Evolutionary conservation across 2,329 filamentous ascomycete species (phyloP).

Genomic region (Pyrenophora teres): DNA sequence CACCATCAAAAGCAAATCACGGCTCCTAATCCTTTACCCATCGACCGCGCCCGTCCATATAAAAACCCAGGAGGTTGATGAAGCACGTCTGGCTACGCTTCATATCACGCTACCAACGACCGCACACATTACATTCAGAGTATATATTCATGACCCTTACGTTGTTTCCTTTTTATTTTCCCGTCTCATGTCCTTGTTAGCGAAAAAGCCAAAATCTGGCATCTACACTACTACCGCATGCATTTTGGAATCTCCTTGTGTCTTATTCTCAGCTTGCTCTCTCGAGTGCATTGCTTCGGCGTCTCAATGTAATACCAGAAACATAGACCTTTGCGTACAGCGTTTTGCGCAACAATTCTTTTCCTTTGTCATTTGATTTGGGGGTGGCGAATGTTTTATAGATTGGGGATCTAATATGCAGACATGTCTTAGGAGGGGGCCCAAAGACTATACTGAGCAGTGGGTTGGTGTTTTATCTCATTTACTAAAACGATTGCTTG

Average conservation of each 20-base stretch:
- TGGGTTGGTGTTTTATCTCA: neutral
- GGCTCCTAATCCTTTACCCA: neutral
- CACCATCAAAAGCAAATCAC: neutral
- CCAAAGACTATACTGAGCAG: neutral
- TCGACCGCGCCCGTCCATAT: neutral
- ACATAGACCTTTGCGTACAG: slow-evolving; percentile 7
- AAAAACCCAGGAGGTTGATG: slow-evolving; percentile 11
- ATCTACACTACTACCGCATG: neutral
- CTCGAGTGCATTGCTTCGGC: slow-evolving; percentile 4
- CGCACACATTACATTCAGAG: slow-evolving; percentile 14
- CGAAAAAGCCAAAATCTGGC: slow-evolving; percentile 9
- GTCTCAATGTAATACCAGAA: neutral
- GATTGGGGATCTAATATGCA: too few species aligned
- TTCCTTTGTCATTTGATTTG: slow-evolving; percentile 2
- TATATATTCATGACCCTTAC: slow-evolving; percentile 25
- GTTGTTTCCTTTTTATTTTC: slow-evolving; percentile 4
- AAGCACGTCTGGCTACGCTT: slow-evolving; percentile 19
- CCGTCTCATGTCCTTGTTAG: neutral
- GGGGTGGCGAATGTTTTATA: neutral
- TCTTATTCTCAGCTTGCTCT: slow-evolving; percentile 1
- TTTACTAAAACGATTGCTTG: neutral
- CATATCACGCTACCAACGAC: slow-evolving; percentile 12
- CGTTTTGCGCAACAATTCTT: neutral
- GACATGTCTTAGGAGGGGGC: too few species aligned
- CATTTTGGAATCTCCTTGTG: slow-evolving; percentile 5